Conservation (phyloP, 1,284 basidiomycete genomes). For the Ceratobasidium sp. region DNA sequence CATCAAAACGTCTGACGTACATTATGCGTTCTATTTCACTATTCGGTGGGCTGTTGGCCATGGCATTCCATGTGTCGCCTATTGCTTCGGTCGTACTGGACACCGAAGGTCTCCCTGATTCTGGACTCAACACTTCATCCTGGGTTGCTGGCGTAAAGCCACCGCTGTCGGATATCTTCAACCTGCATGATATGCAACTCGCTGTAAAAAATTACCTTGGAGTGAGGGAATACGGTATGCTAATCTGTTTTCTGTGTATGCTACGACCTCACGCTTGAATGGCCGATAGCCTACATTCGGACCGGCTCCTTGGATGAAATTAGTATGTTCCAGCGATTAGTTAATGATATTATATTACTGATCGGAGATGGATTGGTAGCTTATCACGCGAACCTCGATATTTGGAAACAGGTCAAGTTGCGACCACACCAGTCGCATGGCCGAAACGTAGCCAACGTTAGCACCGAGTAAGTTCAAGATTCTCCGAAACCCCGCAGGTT, state of each 20-base stretch:
- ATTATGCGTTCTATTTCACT: neutral
- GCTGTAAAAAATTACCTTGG: slow-evolving; percentile 18
- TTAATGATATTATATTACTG: neutral
- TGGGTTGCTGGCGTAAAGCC: slow-evolving; percentile 23
- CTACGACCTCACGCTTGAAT: neutral
- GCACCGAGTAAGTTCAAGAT: neutral
- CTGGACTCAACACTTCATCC: slow-evolving; percentile 11
- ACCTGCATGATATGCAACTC: slow-evolving; percentile 32
- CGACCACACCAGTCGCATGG: neutral
- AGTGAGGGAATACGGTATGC: slow-evolving; percentile 1
- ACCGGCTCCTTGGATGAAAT: slow-evolving; percentile 24
- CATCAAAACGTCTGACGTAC: no score
- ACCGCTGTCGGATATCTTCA: slow-evolving; percentile 24
- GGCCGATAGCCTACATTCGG: slow-evolving; percentile 10
- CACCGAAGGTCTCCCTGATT: slow-evolving; percentile 26
- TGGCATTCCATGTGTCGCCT: neutral
- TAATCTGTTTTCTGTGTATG: no score
- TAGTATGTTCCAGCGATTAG: neutral
- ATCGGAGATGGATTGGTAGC: neutral
- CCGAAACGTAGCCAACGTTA: slow-evolving; percentile 12
- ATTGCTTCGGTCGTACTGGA: neutral
- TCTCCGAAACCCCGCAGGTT: neutral
- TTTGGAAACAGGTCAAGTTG: slow-evolving; percentile 16
- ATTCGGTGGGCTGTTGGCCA: neutral
- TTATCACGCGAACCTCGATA: slow-evolving; percentile 22